Conservation (phyloP, 768 basidiomycete genomes). For the Boletus subcaerulescens region DNA sequence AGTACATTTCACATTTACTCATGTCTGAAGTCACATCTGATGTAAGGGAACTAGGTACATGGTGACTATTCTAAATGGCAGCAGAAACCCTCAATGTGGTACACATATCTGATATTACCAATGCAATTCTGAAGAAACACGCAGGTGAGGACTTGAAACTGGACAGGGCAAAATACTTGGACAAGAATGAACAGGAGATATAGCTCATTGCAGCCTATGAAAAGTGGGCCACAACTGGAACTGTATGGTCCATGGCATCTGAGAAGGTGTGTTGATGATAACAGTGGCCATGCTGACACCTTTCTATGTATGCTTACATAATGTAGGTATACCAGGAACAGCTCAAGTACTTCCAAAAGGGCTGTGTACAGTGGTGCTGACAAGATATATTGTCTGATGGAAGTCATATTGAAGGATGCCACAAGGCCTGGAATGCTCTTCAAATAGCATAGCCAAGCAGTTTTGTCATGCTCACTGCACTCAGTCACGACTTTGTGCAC, state of each 20-base stretch:
- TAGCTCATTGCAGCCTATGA: neutral
- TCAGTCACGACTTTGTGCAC: neutral
- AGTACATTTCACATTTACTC: neutral
- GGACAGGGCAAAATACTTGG: too few species aligned
- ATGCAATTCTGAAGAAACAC: too few species aligned
- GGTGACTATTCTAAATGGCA: too few species aligned
- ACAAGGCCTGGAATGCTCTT: neutral
- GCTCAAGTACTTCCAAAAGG: neutral
- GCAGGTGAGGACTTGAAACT: too few species aligned
- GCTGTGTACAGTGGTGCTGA: neutral
- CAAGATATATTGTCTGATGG: neutral
- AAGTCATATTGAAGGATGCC: neutral
- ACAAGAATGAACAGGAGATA: neutral
- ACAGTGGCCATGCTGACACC: too few species aligned
- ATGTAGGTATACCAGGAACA: neutral
- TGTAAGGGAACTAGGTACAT: too few species aligned
- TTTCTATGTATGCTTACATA: too few species aligned
- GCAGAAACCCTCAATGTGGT: too few species aligned
- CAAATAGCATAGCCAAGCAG: neutral
- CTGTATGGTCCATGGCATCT: neutral
- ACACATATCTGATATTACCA: too few species aligned
- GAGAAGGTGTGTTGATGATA: neutral
- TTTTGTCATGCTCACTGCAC: neutral
- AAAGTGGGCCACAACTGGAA: neutral
- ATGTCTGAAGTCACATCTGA: too few species aligned